Evolutionary conservation across 495 filamentous ascomycete genomes (phyloP).

Genomic region (Penicillium maclennaniae): DNA sequence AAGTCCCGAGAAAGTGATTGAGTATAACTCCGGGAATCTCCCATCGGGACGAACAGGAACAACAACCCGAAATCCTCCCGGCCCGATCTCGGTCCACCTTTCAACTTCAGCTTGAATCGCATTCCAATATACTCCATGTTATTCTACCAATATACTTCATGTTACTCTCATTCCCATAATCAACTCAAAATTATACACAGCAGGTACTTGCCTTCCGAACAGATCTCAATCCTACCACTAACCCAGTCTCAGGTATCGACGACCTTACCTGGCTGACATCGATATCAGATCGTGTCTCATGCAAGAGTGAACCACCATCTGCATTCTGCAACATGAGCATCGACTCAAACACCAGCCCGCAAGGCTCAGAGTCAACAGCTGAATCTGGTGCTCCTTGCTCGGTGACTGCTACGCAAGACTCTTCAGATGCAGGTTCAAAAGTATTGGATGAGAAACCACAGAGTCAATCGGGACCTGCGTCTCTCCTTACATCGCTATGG

Average conservation of each 20-base stretch:
- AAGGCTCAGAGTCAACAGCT: neutral
- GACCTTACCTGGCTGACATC: neutral
- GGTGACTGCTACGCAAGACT: neutral
- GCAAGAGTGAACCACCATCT: neutral
- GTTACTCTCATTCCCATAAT: neutral
- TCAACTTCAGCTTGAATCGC: neutral
- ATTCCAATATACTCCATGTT: neutral
- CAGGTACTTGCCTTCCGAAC: neutral
- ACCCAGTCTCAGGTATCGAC: neutral
- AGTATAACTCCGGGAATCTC: neutral
- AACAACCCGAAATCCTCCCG: slow-evolving; percentile 17
- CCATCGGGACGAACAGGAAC: slow-evolving; percentile 17
- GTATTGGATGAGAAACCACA: neutral
- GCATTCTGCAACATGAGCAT: neutral
- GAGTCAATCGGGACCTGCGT: neutral
- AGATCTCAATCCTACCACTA: neutral
- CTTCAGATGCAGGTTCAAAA: neutral
- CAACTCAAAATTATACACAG: neutral
- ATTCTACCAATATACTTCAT: neutral
- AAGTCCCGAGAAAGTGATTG: neutral
- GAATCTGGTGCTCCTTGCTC: neutral
- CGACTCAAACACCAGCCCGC: neutral
- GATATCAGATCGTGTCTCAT: neutral
- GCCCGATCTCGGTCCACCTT: slow-evolving; percentile 16
- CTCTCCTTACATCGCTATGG: slow-evolving; percentile 5